phyloP scores from a whole-genome alignment of 441 rosid species.

The Metrosideros polymorpha region DNA sequence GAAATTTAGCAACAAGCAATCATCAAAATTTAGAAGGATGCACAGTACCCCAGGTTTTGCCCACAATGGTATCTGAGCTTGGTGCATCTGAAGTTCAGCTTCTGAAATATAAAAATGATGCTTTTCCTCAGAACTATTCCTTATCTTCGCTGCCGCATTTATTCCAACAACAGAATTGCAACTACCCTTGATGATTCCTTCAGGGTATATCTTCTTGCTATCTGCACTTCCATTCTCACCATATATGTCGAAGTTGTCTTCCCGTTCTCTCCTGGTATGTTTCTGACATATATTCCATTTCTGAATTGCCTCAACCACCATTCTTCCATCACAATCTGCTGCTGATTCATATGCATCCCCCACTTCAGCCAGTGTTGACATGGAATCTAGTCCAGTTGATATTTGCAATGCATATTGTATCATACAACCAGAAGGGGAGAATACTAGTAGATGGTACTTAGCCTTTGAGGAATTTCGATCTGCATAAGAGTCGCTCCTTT shows the following conservation, averaged over 20 bases:
- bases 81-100: conserved; percentile 69
- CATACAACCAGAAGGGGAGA: conserved; percentile 75
- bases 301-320: conserved; percentile 62
- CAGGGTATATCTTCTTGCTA: conserved; percentile 60
- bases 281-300: conserved; percentile 84
- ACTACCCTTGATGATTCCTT: conserved; percentile 37
- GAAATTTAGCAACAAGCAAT: not conserved
- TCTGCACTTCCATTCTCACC: conserved; percentile 63
- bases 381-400: conserved; percentile 25
- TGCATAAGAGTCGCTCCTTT: conserved; percentile 24
- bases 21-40: not conserved
- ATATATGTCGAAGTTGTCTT: conserved; percentile 68
- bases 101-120: conserved; percentile 64
- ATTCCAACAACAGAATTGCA: conserved; percentile 18
- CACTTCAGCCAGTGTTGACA: conserved; percentile 16
- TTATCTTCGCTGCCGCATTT: conserved; percentile 16
- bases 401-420: conserved; percentile 51
- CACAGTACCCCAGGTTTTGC: conserved; percentile 48
- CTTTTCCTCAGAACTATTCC: conserved; percentile 34
- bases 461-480: conserved; percentile 24
- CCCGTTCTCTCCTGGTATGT: conserved; percentile 60
- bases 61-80: conserved; percentile 41
- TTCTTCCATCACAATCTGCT: conserved; percentile 51
- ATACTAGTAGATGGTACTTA: conserved; percentile 62
- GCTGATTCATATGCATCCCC: conserved; percentile 33